Evolutionary conservation across 1,284 basidiomycete species (phyloP), one percentile per base, ranked within the genome.

Genomic region (Trichosporon sp.): DNA sequence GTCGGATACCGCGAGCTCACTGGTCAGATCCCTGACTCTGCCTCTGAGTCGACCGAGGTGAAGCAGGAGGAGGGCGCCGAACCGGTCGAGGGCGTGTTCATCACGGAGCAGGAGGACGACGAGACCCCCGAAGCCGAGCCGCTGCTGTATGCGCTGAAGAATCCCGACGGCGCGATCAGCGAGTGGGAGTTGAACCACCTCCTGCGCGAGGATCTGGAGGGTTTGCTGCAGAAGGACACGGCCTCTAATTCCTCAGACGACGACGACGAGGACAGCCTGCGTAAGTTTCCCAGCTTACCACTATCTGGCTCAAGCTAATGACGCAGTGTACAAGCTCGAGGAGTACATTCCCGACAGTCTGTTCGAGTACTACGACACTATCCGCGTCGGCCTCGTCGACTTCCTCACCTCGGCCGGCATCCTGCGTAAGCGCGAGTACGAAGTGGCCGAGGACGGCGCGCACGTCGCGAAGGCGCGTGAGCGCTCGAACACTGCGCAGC

Each of bases 1-100:
- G 90, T 94, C 63, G 95, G 94, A 11, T 98, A 93, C 90, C 92
- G 94, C 79, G 89, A 91, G 70, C 89, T 91, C n/a, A 89, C 89
- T 14, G 90, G 90, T 71, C 77, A 68, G 72, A 63, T 65, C 21
- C 31, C 59, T 4, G 59, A 37, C 59, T n/a, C 31, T 7, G 2
- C 4, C 31, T 63, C 59, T 8, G 59, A 63, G 12, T 37, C 59
- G 59, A 63, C 59, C 32, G 63, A 71, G 37, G 48, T 68, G 8
- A 65, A 64, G 14, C 65, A 32, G 0, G 68, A 70, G 51, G 64
- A 43, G n/a, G 70, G 68, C 73, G 51, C 75, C 74, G 32, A 76
- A 79, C 75, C 72, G 84, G 85, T 73, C 78, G 86, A 71, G 78
- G 82, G 70, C 76, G 68, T 73, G 51, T 80, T 72, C 70, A 81